These are phyloP conservation scores for Phytophthora macrochlamydospora DNA, from an alignment of 352 stramenopile genomes.

Conservation along the genomic window DNA sequence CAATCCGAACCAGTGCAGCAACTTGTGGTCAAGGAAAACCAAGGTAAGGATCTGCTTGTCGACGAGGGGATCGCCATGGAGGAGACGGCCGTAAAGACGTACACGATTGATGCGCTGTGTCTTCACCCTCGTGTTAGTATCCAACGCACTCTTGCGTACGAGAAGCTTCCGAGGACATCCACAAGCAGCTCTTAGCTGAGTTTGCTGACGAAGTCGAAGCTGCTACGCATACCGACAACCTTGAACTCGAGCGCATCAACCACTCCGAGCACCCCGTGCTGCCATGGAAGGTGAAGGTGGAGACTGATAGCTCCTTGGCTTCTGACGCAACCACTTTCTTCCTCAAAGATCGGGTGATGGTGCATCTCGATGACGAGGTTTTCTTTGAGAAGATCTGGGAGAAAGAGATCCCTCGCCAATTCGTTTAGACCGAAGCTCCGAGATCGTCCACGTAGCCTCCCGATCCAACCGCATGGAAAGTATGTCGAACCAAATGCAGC, in stretches of 20 bases:
- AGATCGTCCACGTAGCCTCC: neutral
- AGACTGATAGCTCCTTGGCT: conserved; percentile 53
- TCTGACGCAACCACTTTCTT: conserved; percentile 39
- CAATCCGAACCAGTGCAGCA: conserved; percentile 33
- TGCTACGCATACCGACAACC: conserved; percentile 15
- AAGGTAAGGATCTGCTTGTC: conserved; percentile 52
- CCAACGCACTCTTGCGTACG: conserved; percentile 44
- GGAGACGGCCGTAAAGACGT: conserved; percentile 49
- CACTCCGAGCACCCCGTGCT: conserved; percentile 35
- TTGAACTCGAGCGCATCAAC: conserved; percentile 31
- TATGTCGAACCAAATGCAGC: neutral
- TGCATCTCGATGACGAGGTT: conserved; percentile 35
- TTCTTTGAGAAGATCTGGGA: conserved; percentile 51
- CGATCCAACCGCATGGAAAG: neutral
- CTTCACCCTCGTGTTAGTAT: conserved; percentile 40
- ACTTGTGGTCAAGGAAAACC: conserved; percentile 41
- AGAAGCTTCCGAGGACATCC: conserved; percentile 33
- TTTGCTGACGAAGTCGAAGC: conserved; percentile 21
- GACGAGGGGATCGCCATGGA: conserved; percentile 55
- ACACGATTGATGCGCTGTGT: conserved; percentile 42
- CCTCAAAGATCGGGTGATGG: conserved; percentile 39
- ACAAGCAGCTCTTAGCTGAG: conserved; percentile 23
- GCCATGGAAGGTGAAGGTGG: conserved; percentile 42
- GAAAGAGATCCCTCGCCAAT: conserved; percentile 1
- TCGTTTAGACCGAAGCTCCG: neutral